A percentile compares a stretch with the other conserved stretches of the same genome.
These are phyloP conservation scores for Solanum corneliomulleri DNA, from an alignment of 257 asterid genomes.

Conservation along the genomic window DNA sequence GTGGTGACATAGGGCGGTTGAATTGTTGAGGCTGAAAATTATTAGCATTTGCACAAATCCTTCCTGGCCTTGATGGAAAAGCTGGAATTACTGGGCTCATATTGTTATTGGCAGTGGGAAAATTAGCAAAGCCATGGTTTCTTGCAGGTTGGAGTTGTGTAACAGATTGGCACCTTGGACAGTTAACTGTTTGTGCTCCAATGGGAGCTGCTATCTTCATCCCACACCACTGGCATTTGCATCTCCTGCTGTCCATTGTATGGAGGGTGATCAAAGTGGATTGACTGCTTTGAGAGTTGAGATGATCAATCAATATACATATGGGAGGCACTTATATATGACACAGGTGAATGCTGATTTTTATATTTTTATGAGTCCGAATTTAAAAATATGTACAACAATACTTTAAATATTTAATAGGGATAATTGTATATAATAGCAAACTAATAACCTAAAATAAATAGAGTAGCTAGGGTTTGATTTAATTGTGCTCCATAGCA, in stretches of 20 bases:
- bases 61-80: not conserved
- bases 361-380: not conserved
- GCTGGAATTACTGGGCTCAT: constrained; percentile 3
- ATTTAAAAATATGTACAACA: too few relatives aligned
- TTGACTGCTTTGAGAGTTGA: not conserved
- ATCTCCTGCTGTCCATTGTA: constrained; percentile 35
- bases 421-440: too few relatives aligned
- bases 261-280: not conserved
- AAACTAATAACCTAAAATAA: too few relatives aligned
- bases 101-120: not conserved
- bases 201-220: constrained; percentile 18
- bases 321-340: not conserved
- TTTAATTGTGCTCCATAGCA: too few relatives aligned
- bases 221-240: constrained; percentile 45
- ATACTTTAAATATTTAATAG: not conserved
- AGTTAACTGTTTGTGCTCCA: constrained; percentile 21
- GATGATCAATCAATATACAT: not conserved
- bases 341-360: not conserved
- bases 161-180: constrained; percentile 33
- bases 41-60: not conserved
- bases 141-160: constrained; percentile 1
- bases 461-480: too few relatives aligned
- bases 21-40: constrained; percentile 5
- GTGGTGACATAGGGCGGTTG: constrained; percentile 1
- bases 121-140: not conserved